Evolutionary conservation across 2,329 filamentous ascomycete species (phyloP).

Genomic region (Colletotrichum sansevieriae): DNA sequence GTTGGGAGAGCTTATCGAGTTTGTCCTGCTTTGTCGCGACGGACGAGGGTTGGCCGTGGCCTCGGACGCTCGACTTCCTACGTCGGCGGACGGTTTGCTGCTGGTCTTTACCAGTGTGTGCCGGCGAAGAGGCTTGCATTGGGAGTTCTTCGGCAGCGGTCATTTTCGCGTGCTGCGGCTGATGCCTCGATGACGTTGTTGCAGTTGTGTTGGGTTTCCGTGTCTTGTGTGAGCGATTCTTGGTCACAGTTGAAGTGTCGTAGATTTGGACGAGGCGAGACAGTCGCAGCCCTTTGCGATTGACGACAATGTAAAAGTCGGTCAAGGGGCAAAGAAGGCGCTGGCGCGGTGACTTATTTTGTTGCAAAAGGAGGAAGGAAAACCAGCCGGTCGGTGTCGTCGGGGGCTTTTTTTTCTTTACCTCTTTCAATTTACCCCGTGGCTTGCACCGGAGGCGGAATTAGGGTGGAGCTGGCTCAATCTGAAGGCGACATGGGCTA

Average conservation of each 20-base stretch:
- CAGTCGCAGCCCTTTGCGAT: constrained; percentile 6
- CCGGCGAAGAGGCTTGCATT: constrained; percentile 22
- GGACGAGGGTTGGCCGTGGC: constrained; percentile 24
- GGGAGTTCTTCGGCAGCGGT: constrained; percentile 36
- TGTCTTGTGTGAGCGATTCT: not conserved
- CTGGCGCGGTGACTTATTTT: constrained; percentile 6
- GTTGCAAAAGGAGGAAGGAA: constrained; percentile 1
- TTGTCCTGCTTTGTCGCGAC: constrained; percentile 35
- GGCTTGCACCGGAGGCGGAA: constrained; percentile 35
- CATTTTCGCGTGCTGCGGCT: constrained; percentile 23
- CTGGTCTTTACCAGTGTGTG: constrained; percentile 31
- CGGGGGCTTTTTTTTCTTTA: constrained; percentile 36
- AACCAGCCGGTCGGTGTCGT: constrained; percentile 27
- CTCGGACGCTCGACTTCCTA: constrained; percentile 39
- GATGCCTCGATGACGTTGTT: constrained; percentile 9
- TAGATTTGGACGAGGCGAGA: not conserved
- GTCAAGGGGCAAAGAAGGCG: constrained; percentile 8
- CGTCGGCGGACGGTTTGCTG: constrained; percentile 32
- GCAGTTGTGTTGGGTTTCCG: not conserved
- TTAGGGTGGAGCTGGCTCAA: constrained; percentile 34
- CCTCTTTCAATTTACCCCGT: constrained; percentile 31
- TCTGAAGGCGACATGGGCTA: constrained; percentile 21
- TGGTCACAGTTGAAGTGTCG: not conserved
- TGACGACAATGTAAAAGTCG: constrained; percentile 19
- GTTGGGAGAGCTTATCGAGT: constrained; percentile 37